These are phyloP conservation scores for Pseudocercospora macadamiae DNA, from an alignment of 2,329 filamentous ascomycete genomes.

Conservation along the genomic window DNA sequence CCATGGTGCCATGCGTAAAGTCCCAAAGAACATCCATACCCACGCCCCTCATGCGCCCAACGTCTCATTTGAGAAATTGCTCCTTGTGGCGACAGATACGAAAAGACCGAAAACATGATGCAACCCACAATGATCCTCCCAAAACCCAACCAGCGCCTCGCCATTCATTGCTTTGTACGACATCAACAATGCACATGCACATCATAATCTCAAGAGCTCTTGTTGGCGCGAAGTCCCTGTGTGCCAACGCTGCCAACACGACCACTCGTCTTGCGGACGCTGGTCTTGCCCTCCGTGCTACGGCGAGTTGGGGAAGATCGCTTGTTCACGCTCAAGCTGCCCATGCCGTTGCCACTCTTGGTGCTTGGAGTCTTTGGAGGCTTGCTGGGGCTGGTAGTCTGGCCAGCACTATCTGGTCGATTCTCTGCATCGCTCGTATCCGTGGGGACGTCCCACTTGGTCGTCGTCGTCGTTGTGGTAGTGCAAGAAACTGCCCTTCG, in stretches of 20 bases:
- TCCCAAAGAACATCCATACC: conserved; percentile 5
- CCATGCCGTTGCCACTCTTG: conserved; percentile 47
- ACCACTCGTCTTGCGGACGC: conserved; percentile 56
- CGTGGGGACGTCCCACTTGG: conserved; percentile 44
- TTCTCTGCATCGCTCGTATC: conserved; percentile 55
- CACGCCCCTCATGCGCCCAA: background rate
- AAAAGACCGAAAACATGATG: conserved; percentile 1
- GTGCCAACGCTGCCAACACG: conserved; percentile 49
- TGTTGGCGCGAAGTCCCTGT: conserved; percentile 24
- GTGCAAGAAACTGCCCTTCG: conserved; percentile 74
- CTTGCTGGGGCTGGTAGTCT: conserved; percentile 31
- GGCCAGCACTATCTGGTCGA: conserved; percentile 28
- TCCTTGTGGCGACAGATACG: background rate
- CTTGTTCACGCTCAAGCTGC: conserved; percentile 51
- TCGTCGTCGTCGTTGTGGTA: conserved; percentile 67
- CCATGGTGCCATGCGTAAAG: background rate
- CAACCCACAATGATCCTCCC: background rate
- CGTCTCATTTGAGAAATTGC: background rate
- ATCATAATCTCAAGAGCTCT: conserved; percentile 26
- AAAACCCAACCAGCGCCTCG: conserved; percentile 20
- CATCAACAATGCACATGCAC: conserved; percentile 15
- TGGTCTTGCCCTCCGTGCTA: conserved; percentile 52
- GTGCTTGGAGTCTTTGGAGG: conserved; percentile 50
- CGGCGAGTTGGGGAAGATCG: conserved; percentile 47
- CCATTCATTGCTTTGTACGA: conserved; percentile 17